Evolutionary conservation across 139 green algal species (phyloP).

Genomic region (Prasinococcaceae sp.): DNA sequence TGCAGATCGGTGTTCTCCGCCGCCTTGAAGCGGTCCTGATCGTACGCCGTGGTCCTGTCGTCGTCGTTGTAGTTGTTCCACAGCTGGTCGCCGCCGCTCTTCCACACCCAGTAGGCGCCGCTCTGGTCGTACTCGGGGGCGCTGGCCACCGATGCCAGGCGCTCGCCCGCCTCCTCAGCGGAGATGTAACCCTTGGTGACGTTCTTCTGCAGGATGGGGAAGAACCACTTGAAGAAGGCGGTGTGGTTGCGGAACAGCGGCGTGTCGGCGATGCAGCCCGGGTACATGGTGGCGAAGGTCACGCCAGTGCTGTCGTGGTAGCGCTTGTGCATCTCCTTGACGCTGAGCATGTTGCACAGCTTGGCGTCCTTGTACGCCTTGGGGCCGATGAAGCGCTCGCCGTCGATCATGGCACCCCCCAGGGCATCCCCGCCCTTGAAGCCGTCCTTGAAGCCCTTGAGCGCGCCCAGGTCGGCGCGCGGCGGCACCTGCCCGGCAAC

Average conservation of each 20-base stretch:
- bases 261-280: constrained; percentile 88
- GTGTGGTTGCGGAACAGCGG: constrained; percentile 80
- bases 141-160: constrained; percentile 52
- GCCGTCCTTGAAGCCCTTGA: constrained; percentile 48
- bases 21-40: no score
- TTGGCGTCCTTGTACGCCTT: constrained; percentile 98
- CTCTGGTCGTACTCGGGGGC: constrained; percentile 31
- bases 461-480: constrained; percentile 77
- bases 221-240: constrained; percentile 62
- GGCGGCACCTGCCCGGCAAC: constrained; percentile 70
- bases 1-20: no score
- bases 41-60: not conserved
- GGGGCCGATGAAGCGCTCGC: constrained; percentile 69
- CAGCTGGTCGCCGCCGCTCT: constrained; percentile 17
- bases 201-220: constrained; percentile 90
- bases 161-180: constrained; percentile 67
- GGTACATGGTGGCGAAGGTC: constrained; percentile 79
- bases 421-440: constrained; percentile 9
- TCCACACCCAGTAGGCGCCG: constrained; percentile 14
- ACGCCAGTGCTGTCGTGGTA: constrained; percentile 59
- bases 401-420: constrained; percentile 67
- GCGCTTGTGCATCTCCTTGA: constrained; percentile 70
- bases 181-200: constrained; percentile 84
- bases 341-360: constrained; percentile 93
- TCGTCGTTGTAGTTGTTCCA: constrained; percentile 8